These are phyloP conservation scores for Lichina pygmaea DNA, from an alignment of 495 filamentous ascomycete species.

Conservation along the genomic window DNA sequence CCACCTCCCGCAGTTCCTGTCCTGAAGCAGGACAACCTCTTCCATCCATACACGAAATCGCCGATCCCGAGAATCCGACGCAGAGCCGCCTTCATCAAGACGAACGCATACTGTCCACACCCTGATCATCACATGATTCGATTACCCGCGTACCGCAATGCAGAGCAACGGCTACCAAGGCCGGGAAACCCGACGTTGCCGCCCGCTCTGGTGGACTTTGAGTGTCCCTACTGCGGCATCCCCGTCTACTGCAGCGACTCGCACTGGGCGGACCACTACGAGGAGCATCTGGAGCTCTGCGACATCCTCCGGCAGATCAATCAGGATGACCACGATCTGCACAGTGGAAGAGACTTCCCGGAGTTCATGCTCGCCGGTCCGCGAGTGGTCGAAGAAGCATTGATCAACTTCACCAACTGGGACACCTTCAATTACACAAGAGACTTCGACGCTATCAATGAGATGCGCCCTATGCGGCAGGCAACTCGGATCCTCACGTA, in stretches of 20 bases:
- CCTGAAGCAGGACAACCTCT: conserved; percentile 43
- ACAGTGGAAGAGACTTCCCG: conserved; percentile 69
- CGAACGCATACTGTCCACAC: conserved; percentile 80
- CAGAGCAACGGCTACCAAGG: conserved; percentile 4
- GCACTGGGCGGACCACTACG: conserved; percentile 89
- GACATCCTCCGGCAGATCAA: conserved; percentile 79
- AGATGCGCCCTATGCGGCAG: conserved; percentile 66
- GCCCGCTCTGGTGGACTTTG: conserved; percentile 62
- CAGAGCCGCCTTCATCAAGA: conserved; percentile 67
- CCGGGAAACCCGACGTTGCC: conserved; percentile 19
- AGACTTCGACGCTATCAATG: conserved; percentile 67
- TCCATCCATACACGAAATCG: conserved; percentile 72
- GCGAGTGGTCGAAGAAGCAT: conserved; percentile 59
- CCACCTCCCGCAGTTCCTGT: no score
- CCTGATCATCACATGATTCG: conserved; percentile 50
- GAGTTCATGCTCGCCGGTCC: conserved; percentile 77
- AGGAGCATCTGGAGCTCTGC: conserved; percentile 72
- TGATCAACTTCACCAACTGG: conserved; percentile 97
- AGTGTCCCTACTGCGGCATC: conserved; percentile 90
- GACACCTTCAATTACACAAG: conserved; percentile 84
- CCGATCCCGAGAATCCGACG: conserved; percentile 60
- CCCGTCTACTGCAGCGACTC: conserved; percentile 79
- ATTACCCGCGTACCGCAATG: conserved; percentile 26
- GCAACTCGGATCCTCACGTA: conserved; percentile 83
- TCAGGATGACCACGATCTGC: conserved; percentile 91